Evolutionary conservation across 1,284 basidiomycete species (phyloP), one percentile per base, ranked within the genome.

Genomic region (Athelia sp.): DNA sequence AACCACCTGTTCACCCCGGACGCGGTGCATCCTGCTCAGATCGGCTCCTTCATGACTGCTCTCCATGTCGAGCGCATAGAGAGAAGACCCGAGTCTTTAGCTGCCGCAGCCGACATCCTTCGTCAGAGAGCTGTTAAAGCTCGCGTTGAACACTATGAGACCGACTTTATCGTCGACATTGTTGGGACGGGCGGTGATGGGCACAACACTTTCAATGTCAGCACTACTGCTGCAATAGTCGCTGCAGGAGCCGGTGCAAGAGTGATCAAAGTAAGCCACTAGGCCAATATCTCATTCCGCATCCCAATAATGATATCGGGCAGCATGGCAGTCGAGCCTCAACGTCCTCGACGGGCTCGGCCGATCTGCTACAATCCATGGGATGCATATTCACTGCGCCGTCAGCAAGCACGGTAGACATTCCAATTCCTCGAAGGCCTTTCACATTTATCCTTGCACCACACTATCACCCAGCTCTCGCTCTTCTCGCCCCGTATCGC

Each of bases 191-290:
- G 96, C n/a, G 96, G 96, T 11, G 96, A 98, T 69, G 95, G 95
- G 0, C 86, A 96, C 70, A 93, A 98, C 62, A 90, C 96, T 0
- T 99, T 96, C 78, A 98, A 99, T 65, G 95, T 98, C 42, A 96
- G 93, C 61, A 98, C 96, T 0, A 90, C 93, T 0, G 96, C 96
- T 1, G 94, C 84, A 3, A 82, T 99, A 52, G 92, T 99, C 17
- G 95, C 95, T 21, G 93, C 93, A 17, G 96, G 96, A 14, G 91
- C 94, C 1, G 96, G 96, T 14, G 90, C 92, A 1, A 78, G 93
- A 46, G 92, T 98, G 1, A 85, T 94, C 68, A 98, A 98, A 77
- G 93, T 93, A 61, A 55, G 76, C 55, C 13, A 22, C 15, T 2
- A n/a, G 10, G 19, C 46, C n/a, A 18, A 36, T 14, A 13, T 3